Evolutionary conservation across 805 yeast species (phyloP), one percentile per base, ranked within the genome.

Genomic region (Candida hispaniensis): DNA sequence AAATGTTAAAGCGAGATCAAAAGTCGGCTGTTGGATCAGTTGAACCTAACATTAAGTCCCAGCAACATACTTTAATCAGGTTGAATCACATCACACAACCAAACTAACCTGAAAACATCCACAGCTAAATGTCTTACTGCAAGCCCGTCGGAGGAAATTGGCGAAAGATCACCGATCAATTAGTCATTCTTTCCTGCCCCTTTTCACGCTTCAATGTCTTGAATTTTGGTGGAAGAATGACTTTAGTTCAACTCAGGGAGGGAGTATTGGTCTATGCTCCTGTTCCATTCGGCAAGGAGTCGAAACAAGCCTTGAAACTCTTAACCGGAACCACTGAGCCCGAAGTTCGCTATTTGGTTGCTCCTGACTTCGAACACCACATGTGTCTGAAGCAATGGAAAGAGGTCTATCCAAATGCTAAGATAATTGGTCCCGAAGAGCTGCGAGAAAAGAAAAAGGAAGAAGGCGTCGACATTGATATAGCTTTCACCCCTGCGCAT

Each of bases 311-410:
- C 11, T 38, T 47, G 18, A 18, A 26, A 8, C 24, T 22, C 3
- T 12, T 35, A n/a, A 22, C 19, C 1, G 41, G 36, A 10, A 22
- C 26, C 7, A 41, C 22, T 7, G n/a, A 16, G 7, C 35, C 41
- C 14, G 45, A 46, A 11, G 50, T 53, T 22, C 46, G 40, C 26
- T 52, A 51, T 42, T 57, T 73, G 21, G 61, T 78, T 25, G 61
- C 77, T 29, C 82, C 83, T 2, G 80, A 77, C 47, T 47, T 44
- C 18, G 79, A 73, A 43, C 85, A 77, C 48, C 72, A 79, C 1
- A 55, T 76, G 70, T 79, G 77, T 3, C 69, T 75, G 8, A 48
- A 53, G 15, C 64, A 67, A 9, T 68, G 75, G 55, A 66, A 69
- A 48, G 56, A 59, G 9, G 52, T 54, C 25, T 60, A 56, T 45